Percentiles rank a stretch among this genome's conserved stretches.
Conservation (phyloP, 2,329 filamentous ascomycete genomes). For the Colletotrichum tanaceti region DNA sequence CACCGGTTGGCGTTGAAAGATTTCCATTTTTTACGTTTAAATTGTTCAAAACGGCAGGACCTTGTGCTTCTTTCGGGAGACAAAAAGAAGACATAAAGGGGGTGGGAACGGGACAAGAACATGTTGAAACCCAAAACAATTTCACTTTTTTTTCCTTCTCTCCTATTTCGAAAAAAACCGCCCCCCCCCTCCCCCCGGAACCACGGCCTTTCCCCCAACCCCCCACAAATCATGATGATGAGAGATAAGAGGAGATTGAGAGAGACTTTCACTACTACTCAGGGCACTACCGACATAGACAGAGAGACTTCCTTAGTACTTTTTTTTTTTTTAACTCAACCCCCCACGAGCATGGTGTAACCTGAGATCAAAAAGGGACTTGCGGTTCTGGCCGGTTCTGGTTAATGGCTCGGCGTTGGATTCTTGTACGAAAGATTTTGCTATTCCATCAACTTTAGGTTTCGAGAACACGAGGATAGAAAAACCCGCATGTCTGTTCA, state of each 20-base stretch:
- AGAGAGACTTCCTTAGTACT: slow-evolving; percentile 37
- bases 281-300: slow-evolving; percentile 41
- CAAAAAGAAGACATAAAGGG: slow-evolving; percentile 30
- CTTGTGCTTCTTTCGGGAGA: slow-evolving; percentile 39
- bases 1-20: slow-evolving; percentile 35
- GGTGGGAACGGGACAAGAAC: slow-evolving; percentile 22
- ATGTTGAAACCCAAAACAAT: slow-evolving; percentile 31
- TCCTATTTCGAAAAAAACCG: slow-evolving; percentile 43
- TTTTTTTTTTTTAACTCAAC: neutral
- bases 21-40: slow-evolving; percentile 19
- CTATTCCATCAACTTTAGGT: slow-evolving; percentile 23
- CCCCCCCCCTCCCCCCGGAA: no score
- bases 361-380: slow-evolving; percentile 40
- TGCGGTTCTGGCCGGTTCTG: slow-evolving; percentile 27
- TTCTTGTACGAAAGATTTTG: slow-evolving; percentile 39
- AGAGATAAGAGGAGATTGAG: slow-evolving; percentile 40
- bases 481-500: neutral
- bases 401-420: slow-evolving; percentile 35
- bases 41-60: slow-evolving; percentile 38
- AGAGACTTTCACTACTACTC: slow-evolving; percentile 40
- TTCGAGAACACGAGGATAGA: slow-evolving; percentile 30
- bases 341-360: slow-evolving; percentile 41
- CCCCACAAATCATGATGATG: slow-evolving; percentile 35
- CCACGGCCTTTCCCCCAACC: slow-evolving; percentile 31
- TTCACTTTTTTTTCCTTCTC: slow-evolving; percentile 40